Evolutionary conservation across 2,329 filamentous ascomycete genomes (phyloP), one percentile per base, ranked within the genome.

Genomic region (Xylariaceae sp.): DNA sequence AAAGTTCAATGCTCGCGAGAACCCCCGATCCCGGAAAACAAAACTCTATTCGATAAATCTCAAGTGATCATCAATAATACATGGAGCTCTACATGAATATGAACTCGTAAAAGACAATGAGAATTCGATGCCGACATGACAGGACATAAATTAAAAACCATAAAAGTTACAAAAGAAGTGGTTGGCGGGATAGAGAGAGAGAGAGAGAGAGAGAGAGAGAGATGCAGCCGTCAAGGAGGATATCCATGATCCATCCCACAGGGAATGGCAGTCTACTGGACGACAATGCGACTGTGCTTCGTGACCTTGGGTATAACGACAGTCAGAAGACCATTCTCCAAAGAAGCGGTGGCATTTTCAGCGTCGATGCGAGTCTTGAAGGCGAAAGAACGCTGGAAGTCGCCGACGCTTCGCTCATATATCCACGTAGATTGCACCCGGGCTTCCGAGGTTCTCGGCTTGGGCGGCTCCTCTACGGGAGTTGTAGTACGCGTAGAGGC

Each of bases 311-410:
- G 86, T 19, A 89, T 79, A 29, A 75, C 66, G 56, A 89, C 76
- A 62, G 70, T 80, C 61, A 89, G 74, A 59, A 88, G 76, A 30
- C 86, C 86, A 57, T 88, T 80, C 70, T 81, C 79, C 63, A 89
- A 80, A 51, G 68, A 76, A 49, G 86, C 86, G 44, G 71, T 75
- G 53, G 89, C 85, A 2, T 65, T 71, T 11, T 84, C 80, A 64
- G 81, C 78, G 65, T 87, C 82, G 57, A 89, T 78, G 32, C 78
- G 79, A 50, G 72, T 71, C 0, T 85, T 83, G 74, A 89, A 89
- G 69, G 74, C 80, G 74, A 89, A 89, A 56, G 77, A 81, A 59
- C 86, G 80, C 48, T 80, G 77, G 73, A 89, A 89, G 61, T 84
- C 78, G 68, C 86, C 86, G 55, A 85, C 73, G 56, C 76, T 80